phyloP scores from a whole-genome alignment of 352 stramenopile genomes.

The Globisporangium parvum region DNA sequence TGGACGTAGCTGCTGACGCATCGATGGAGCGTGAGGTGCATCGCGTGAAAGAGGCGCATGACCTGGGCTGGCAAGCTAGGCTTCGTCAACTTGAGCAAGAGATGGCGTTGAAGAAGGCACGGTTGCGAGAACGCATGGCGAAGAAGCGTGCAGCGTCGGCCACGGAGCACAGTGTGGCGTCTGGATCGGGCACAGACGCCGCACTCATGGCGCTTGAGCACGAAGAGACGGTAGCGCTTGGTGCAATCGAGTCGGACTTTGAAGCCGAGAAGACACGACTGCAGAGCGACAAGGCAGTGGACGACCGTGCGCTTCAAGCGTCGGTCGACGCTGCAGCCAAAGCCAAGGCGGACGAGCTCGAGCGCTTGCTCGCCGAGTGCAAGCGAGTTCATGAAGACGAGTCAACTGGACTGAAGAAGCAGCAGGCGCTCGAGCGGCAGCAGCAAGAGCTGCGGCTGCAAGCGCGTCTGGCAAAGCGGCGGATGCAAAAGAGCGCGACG shows the following conservation, averaged over 20 bases:
- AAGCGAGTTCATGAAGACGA: conserved; percentile 26
- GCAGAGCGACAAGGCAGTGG: conserved; percentile 7
- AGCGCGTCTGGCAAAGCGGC: conserved; percentile 29
- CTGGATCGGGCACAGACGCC: not conserved
- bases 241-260: conserved; percentile 23
- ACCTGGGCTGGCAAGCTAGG: conserved; percentile 16
- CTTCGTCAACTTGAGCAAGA: conserved; percentile 27
- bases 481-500: conserved; percentile 5
- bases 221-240: conserved; percentile 27
- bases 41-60: conserved; percentile 25
- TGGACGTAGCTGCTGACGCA: not conserved
- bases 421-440: conserved; percentile 24
- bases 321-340: conserved; percentile 11
- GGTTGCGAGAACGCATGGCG: conserved; percentile 22
- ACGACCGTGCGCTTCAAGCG: conserved; percentile 13
- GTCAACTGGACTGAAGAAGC: conserved; percentile 19
- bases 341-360: conserved; percentile 19
- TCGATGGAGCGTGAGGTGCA: conserved; percentile 22
- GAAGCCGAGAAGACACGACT: conserved; percentile 10
- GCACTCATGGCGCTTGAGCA: conserved; percentile 13
- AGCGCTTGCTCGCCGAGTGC: conserved; percentile 27
- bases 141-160: conserved; percentile 16
- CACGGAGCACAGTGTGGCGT: not conserved
- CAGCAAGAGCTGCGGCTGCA: conserved; percentile 37
- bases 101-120: conserved; percentile 22